Percentiles rank a stretch among this genome's conserved stretches.
These are phyloP conservation scores for Phytophthora litchii DNA, from an alignment of 352 stramenopile genomes.

Conservation along the genomic window DNA sequence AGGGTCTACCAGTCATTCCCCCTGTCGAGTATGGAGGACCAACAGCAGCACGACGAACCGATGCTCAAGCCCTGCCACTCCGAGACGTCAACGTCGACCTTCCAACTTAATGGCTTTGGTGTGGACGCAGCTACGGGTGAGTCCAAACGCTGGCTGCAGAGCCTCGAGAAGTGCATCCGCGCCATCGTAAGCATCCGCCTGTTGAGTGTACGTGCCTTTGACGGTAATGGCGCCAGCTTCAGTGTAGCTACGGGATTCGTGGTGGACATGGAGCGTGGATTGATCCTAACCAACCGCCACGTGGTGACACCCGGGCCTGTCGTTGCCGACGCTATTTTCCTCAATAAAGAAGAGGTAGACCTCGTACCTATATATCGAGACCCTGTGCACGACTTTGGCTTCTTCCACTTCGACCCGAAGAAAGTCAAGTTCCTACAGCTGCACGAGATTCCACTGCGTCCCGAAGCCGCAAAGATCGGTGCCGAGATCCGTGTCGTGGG, in stretches of 20 bases:
- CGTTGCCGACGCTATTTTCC: constrained; percentile 91
- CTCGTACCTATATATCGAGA: constrained; percentile 91
- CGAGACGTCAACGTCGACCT: constrained; percentile 15
- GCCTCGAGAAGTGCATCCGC: constrained; percentile 72
- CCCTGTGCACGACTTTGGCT: constrained; percentile 93
- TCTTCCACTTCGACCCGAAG: constrained; percentile 88
- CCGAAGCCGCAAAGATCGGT: constrained; percentile 87
- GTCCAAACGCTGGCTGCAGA: constrained; percentile 74
- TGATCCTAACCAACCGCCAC: constrained; percentile 94
- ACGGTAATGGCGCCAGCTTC: constrained; percentile 86
- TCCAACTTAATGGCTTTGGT: constrained; percentile 42
- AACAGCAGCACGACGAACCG: constrained; percentile 25
- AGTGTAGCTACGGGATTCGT: constrained; percentile 92
- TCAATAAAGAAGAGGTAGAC: constrained; percentile 94
- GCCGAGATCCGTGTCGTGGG: constrained; percentile 92
- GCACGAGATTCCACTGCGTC: constrained; percentile 88
- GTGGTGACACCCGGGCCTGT: constrained; percentile 90
- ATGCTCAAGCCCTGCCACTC: constrained; percentile 18
- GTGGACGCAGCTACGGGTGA: constrained; percentile 49
- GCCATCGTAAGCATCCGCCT: constrained; percentile 90
- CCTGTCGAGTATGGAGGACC: constrained; percentile 23
- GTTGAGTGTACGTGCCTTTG: constrained; percentile 87
- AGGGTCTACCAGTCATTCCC: constrained; percentile 5
- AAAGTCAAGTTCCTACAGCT: constrained; percentile 89
- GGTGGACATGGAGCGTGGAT: constrained; percentile 84